Evolutionary conservation across 177 flowering plant species (phyloP), one percentile per base, ranked within the genome.

Genomic region (Vitis hybrid): DNA sequence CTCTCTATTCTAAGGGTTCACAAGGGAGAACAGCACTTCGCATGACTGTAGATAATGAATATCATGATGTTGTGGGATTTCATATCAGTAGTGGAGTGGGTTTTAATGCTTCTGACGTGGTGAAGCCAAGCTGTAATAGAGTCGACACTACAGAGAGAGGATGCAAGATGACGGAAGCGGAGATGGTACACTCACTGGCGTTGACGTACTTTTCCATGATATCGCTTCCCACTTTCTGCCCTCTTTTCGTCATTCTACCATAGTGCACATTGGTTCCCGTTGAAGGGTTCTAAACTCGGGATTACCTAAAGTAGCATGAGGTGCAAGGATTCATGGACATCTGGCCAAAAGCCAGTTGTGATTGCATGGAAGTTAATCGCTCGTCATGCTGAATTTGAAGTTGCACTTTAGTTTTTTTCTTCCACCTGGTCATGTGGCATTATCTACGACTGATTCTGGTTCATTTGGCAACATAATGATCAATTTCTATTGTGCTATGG

Each of bases 401-500:
- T 97, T 77, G 80, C 83, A 9, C 97, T 95, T 74, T 94, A 91
- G 80, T 85, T 95, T 65, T 72, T 21, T 21, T 21, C 2, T 79
- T 73, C 82, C 93, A 32, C 99, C 99, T 40, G 99, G 99, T 73
- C 97, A 85, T 71, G 15, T 95, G 76, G 94, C 94, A 12, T 98
- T 97, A 77, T 95, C 99, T 61, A 93, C 99, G 60, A 75, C 92
- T 58, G 99, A 95, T 83, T 89, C 90, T 56, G 98, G 98, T 58
- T 95, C 99, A 10, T 88, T 86, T 26, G 98, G 99, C 66, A 95
- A 95, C 82, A 5, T 86, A 55, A 87, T 93, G 34, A 85, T 95
- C 67, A 97, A 95, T 77, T 95, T 93, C 83, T 95, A 91, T 62
- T 95, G 98, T 98, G 99, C 93, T 63, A 95, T 95, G 99, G 99